Percentiles rank a stretch among this genome's conserved stretches.
These are phyloP conservation scores for Daldinia childiae DNA, from an alignment of 495 filamentous ascomycete species.

Conservation along the genomic window DNA sequence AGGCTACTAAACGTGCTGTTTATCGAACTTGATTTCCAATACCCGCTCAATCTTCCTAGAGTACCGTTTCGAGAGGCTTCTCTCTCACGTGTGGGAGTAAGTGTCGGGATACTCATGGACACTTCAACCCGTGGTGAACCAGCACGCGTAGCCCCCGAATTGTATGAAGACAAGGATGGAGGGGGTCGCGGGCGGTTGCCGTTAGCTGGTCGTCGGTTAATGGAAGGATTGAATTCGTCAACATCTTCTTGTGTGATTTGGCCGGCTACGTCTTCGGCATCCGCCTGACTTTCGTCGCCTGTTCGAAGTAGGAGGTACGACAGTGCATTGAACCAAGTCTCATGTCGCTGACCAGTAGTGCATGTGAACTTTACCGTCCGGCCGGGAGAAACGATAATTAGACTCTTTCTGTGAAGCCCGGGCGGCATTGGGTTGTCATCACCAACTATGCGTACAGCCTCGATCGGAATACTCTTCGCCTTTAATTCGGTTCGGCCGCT, in stretches of 20 bases:
- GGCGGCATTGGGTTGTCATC: conserved; percentile 97
- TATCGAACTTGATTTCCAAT: conserved; percentile 56
- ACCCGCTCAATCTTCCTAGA: conserved; percentile 56
- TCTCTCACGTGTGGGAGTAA: conserved; percentile 56
- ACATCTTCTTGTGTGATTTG: conserved; percentile 78
- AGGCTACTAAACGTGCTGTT: conserved; percentile 51
- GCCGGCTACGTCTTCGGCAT: conserved; percentile 64
- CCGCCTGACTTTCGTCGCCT: conserved; percentile 64
- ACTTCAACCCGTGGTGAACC: conserved; percentile 60
- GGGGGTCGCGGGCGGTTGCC: conserved; percentile 57
- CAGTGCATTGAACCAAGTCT: conserved; percentile 98
- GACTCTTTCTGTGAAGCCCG: conserved; percentile 90
- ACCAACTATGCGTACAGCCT: conserved; percentile 89
- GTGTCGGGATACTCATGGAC: conserved; percentile 55
- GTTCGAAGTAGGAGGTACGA: conserved; percentile 89
- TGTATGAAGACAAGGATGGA: conserved; percentile 83
- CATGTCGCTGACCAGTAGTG: conserved; percentile 89
- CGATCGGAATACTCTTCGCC: conserved; percentile 94
- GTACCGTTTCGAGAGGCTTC: conserved; percentile 51
- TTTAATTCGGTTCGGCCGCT: conserved; percentile 80
- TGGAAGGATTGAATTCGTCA: conserved; percentile 85
- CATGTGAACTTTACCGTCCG: conserved; percentile 92
- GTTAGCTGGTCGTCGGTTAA: conserved; percentile 58
- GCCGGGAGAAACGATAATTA: conserved; percentile 89
- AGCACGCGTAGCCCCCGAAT: conserved; percentile 73